Percentiles rank a stretch among this genome's conserved stretches.
Conservation (phyloP, 371 early-diverging fungal genomes). For the Catenaria anguillulae region DNA sequence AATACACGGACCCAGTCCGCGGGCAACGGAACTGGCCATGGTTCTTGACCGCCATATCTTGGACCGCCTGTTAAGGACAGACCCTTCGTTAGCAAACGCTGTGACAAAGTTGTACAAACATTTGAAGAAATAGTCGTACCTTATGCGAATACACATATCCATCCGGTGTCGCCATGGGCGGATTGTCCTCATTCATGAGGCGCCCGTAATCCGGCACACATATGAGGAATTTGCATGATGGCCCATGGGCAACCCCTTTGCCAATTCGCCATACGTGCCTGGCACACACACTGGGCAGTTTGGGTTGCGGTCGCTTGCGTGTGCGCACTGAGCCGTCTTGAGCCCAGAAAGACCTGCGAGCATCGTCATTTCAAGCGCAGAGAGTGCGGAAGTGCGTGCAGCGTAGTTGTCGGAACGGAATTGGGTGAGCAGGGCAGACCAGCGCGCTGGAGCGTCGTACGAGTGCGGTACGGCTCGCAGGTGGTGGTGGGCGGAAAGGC, state of each 20-base stretch:
- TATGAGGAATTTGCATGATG: slow-evolving; percentile 86
- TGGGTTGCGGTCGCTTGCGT: slow-evolving; percentile 53
- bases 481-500: slow-evolving; percentile 56
- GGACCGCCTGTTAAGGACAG: slow-evolving; percentile 51
- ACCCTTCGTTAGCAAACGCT: slow-evolving; percentile 55
- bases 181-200: slow-evolving; percentile 88
- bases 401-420: slow-evolving; percentile 72
- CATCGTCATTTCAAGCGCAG: slow-evolving; percentile 65
- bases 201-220: slow-evolving; percentile 77
- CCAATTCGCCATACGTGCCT: slow-evolving; percentile 66
- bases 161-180: slow-evolving; percentile 87
- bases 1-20: slow-evolving; percentile 48
- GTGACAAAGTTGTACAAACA: neutral
- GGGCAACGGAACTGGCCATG: slow-evolving; percentile 67
- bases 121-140: slow-evolving; percentile 19
- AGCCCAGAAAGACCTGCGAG: slow-evolving; percentile 87
- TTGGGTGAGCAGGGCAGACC: slow-evolving; percentile 56
- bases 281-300: slow-evolving; percentile 88
- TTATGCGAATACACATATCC: slow-evolving; percentile 77
- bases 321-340: slow-evolving; percentile 55
- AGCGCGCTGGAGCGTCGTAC: slow-evolving; percentile 56
- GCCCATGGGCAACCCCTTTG: slow-evolving; percentile 63
- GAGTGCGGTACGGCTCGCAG: slow-evolving; percentile 49
- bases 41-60: slow-evolving; percentile 61
- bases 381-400: slow-evolving; percentile 69